phyloP scores from a whole-genome alignment of 495 filamentous ascomycete species.

The Lophium mytilinum region DNA sequence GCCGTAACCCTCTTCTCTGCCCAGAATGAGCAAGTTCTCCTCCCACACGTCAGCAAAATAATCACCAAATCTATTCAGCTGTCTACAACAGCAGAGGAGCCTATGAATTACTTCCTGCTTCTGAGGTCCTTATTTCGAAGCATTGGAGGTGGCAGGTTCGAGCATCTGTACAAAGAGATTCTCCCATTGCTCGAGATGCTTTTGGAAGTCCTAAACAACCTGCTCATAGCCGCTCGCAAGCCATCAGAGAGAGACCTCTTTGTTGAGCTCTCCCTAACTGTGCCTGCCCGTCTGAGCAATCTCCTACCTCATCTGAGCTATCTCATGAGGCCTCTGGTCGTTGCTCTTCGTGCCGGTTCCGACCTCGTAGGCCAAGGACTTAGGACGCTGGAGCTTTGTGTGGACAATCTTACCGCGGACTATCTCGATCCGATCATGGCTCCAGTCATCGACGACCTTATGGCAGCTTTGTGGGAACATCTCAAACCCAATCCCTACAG shows the following conservation, averaged over 20 bases:
- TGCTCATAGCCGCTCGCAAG: conserved; percentile 81
- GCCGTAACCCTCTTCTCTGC: conserved; percentile 90
- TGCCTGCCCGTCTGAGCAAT: conserved; percentile 90
- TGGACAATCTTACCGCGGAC: conserved; percentile 95
- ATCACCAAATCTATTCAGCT: conserved; percentile 93
- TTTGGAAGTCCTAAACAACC: conserved; percentile 90
- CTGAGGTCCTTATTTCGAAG: conserved; percentile 87
- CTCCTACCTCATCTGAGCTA: conserved; percentile 94
- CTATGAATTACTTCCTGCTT: conserved; percentile 97
- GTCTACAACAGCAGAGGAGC: conserved; percentile 89
- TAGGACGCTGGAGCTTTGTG: conserved; percentile 88
- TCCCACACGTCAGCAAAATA: conserved; percentile 93
- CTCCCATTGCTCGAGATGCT: conserved; percentile 93
- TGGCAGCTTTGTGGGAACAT: conserved; percentile 94
- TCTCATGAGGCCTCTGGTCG: conserved; percentile 93
- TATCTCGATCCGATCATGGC: conserved; percentile 99
- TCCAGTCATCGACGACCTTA: conserved; percentile 94
- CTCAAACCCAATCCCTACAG: conserved; percentile 86
- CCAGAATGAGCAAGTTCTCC: conserved; percentile 90
- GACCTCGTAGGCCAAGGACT: conserved; percentile 93
- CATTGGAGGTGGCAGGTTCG: conserved; percentile 94
- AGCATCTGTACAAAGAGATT: conserved; percentile 96
- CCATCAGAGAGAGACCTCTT: conserved; percentile 88
- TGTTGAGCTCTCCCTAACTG: conserved; percentile 91
- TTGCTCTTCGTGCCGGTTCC: conserved; percentile 81